Conservation (phyloP, 208 protist species). For the Giardia duodenalis region DNA sequence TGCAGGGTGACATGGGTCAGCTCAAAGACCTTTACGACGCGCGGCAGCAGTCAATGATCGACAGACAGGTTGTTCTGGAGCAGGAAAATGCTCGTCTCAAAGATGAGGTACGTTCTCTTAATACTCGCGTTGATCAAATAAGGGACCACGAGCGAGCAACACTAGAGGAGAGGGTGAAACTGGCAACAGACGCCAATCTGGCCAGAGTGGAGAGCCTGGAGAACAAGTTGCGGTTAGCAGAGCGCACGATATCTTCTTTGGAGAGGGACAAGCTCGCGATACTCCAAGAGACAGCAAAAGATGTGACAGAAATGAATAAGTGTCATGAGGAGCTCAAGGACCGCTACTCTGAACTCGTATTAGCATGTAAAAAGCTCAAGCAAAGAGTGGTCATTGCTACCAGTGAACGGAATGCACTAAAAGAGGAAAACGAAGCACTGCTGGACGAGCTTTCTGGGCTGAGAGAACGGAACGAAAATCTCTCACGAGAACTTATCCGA, state of each 20-base stretch:
- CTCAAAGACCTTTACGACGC: not conserved
- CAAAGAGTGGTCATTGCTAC: not conserved
- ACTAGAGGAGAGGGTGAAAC: not conserved
- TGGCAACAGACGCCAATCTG: not conserved
- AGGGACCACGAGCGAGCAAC: too few species aligned
- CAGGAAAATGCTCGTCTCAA: too few species aligned
- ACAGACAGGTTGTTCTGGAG: too few species aligned
- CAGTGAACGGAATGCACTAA: not conserved
- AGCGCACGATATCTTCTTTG: not conserved
- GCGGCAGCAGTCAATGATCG: not conserved
- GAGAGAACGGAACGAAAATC: not conserved
- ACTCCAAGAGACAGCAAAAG: not conserved
- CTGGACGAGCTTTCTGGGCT: not conserved
- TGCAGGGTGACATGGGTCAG: not conserved
- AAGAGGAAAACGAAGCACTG: not conserved
- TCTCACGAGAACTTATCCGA: not conserved
- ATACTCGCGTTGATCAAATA: too few species aligned
- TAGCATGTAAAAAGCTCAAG: not conserved
- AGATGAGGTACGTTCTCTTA: too few species aligned
- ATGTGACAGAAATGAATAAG: not conserved
- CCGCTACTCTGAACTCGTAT: not conserved
- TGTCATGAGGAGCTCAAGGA: not conserved
- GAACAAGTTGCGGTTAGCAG: not conserved
- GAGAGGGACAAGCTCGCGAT: not conserved
- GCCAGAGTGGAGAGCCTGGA: not conserved